A percentile compares a stretch with the other conserved stretches of the same genome.
Conservation (phyloP, 768 basidiomycete genomes). For the Russula emetica region DNA sequence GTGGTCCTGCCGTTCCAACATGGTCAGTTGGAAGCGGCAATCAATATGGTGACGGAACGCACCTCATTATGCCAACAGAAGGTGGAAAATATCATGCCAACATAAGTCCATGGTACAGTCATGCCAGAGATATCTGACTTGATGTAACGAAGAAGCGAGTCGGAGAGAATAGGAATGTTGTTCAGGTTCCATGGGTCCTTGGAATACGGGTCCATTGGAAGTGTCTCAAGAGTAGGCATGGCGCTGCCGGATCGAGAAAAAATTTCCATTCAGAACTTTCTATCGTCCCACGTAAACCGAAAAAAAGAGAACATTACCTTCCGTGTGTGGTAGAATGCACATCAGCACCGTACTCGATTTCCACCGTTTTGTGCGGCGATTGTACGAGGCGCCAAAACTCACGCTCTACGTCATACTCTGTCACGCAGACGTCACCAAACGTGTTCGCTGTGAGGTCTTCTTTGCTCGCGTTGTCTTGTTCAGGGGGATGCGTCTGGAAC, state of each 20-base stretch:
- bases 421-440: conserved; percentile 60
- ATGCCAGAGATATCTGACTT: conserved; percentile 99
- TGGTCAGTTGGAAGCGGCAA: conserved; percentile 13
- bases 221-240: conserved; percentile 93
- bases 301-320: conserved; percentile 55
- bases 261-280: conserved; percentile 11
- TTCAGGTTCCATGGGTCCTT: conserved; percentile 97
- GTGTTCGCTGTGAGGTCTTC: conserved; percentile 48
- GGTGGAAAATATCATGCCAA: conserved; percentile 98
- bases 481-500: conserved; percentile 73
- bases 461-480: conserved; percentile 11
- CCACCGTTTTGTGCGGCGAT: conserved; percentile 83
- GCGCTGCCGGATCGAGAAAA: conserved; percentile 48
- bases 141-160: conserved; percentile 93
- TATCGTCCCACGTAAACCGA: not conserved
- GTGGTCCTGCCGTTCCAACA: conserved; percentile 64
- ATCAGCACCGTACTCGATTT: conserved; percentile 99
- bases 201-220: conserved; percentile 82
- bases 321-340: conserved; percentile 97
- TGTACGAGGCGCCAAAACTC: conserved; percentile 98
- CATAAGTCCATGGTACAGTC: conserved; percentile 99
- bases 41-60: conserved; percentile 3
- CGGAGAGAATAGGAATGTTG: conserved; percentile 89
- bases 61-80: conserved; percentile 99
- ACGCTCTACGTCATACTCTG: conserved; percentile 86